These are phyloP conservation scores for Zanthoxylum bungeanum DNA, from an alignment of 345 rosid species.

Conservation along the genomic window DNA sequence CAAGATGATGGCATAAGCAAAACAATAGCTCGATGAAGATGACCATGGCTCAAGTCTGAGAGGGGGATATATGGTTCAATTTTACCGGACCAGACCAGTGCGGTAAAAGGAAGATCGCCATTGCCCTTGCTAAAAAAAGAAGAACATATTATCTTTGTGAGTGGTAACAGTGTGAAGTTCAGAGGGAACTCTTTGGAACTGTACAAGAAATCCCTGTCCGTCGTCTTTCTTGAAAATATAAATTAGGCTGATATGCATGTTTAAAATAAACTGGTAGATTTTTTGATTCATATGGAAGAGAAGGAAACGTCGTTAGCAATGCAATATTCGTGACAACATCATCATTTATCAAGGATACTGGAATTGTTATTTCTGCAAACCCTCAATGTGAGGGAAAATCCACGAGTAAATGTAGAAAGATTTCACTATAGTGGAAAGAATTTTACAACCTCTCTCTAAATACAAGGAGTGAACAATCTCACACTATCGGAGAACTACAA, in stretches of 20 bases:
- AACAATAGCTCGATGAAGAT: conserved; percentile 22
- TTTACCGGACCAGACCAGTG: conserved; percentile 55
- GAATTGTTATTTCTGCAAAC: conserved; percentile 4
- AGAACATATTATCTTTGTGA: conserved; percentile 45
- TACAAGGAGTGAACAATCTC: too few relatives aligned
- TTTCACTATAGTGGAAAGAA: too few relatives aligned
- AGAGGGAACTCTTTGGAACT: conserved; percentile 69
- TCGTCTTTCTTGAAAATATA: conserved; percentile 71
- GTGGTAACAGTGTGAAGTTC: conserved; percentile 27
- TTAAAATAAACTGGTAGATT: conserved; percentile 48
- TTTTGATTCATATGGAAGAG: conserved; percentile 64
- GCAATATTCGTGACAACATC: conserved; percentile 58
- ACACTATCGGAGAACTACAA: too few relatives aligned
- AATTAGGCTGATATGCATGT: conserved; percentile 61
- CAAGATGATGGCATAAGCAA: conserved; percentile 56
- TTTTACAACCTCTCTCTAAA: too few relatives aligned
- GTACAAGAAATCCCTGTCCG: conserved; percentile 51
- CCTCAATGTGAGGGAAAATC: too few relatives aligned
- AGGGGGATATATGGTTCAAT: conserved; percentile 65
- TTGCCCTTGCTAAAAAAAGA: conserved; percentile 53
- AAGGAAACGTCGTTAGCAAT: conserved; percentile 48
- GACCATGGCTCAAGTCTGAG: conserved; percentile 23
- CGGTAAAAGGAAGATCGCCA: conserved; percentile 54
- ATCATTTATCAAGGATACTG: conserved; percentile 16
- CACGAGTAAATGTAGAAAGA: too few relatives aligned